Conservation (phyloP, 345 rosid species). For the Linum trigynum region DNA sequence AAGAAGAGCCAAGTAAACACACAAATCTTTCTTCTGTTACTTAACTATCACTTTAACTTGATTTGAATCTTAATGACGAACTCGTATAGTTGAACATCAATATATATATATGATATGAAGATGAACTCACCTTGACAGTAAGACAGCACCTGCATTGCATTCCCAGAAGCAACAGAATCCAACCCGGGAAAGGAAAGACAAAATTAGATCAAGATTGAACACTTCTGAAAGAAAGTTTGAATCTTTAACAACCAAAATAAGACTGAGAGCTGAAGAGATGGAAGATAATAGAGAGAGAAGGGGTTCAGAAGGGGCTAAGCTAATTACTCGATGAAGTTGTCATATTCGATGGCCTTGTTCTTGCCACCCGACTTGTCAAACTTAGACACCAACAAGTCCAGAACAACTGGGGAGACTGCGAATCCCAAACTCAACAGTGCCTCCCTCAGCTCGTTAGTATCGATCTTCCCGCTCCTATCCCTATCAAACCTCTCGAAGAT, state of each 20-base stretch:
- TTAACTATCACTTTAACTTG: too few species aligned
- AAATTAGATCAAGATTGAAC: not conserved
- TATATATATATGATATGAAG: too few species aligned
- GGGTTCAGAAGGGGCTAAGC: slow-evolving; percentile 9
- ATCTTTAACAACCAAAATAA: not conserved
- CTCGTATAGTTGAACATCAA: not conserved
- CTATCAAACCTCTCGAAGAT: slow-evolving; percentile 77
- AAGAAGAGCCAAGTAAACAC: not conserved
- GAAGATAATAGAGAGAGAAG: not conserved
- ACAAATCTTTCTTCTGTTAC: too few species aligned
- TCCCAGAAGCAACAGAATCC: not conserved
- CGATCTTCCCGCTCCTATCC: slow-evolving; percentile 85
- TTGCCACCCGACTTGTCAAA: slow-evolving; percentile 75
- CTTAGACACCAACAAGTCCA: slow-evolving; percentile 75
- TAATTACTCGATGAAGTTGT: slow-evolving; percentile 80
- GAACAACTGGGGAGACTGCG: slow-evolving; percentile 49
- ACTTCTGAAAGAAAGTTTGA: not conserved
- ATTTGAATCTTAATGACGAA: not conserved
- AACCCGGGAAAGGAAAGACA: not conserved
- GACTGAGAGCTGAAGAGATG: not conserved
- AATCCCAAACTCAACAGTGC: slow-evolving; percentile 76
- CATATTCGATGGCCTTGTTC: slow-evolving; percentile 71
- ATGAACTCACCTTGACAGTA: slow-evolving; percentile 64
- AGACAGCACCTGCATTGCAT: slow-evolving; percentile 74
- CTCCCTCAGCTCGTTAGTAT: slow-evolving; percentile 64